Evolutionary conservation across 805 yeast genomes (phyloP).

Genomic region (Saccharomycopsis microspora): DNA sequence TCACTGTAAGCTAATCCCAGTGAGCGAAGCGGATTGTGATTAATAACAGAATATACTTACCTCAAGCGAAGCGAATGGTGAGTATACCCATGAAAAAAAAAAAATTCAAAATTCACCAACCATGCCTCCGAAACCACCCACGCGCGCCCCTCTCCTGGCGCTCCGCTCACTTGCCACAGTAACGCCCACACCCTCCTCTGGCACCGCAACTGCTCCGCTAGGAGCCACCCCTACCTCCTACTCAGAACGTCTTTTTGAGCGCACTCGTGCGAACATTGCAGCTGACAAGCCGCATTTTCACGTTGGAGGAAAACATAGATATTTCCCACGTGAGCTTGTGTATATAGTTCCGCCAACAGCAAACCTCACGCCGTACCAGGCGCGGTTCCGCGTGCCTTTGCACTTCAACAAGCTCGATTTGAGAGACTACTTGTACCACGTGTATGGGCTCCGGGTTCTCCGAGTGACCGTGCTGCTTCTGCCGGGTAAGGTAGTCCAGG

Average conservation of each 20-base stretch:
- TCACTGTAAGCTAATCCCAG: too few species aligned
- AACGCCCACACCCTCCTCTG: constrained; percentile 11
- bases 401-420: constrained; percentile 89
- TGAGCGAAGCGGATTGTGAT: too few species aligned
- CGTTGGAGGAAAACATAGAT: constrained; percentile 65
- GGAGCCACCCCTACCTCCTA: neutral
- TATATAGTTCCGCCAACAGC: constrained; percentile 83
- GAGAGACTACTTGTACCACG: constrained; percentile 83
- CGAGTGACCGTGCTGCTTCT: constrained; percentile 78
- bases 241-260: constrained; percentile 19
- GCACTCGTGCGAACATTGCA: constrained; percentile 39
- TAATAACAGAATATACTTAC: too few species aligned
- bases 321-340: constrained; percentile 78
- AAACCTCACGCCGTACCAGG: constrained; percentile 95
- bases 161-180: constrained; percentile 23
- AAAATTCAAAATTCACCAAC: too few species aligned
- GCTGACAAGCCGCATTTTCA: constrained; percentile 68
- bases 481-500: constrained; percentile 47
- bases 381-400: constrained; percentile 89
- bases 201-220: constrained; percentile 5
- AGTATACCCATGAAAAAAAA: too few species aligned
- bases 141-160: too few species aligned
- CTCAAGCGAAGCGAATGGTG: too few species aligned
- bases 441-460: constrained; percentile 84
- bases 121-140: too few species aligned